A percentile compares a stretch with the other conserved stretches of the same genome.
These are phyloP conservation scores for Venturia aucupariae DNA, from an alignment of 2,329 filamentous ascomycete species.

Conservation along the genomic window DNA sequence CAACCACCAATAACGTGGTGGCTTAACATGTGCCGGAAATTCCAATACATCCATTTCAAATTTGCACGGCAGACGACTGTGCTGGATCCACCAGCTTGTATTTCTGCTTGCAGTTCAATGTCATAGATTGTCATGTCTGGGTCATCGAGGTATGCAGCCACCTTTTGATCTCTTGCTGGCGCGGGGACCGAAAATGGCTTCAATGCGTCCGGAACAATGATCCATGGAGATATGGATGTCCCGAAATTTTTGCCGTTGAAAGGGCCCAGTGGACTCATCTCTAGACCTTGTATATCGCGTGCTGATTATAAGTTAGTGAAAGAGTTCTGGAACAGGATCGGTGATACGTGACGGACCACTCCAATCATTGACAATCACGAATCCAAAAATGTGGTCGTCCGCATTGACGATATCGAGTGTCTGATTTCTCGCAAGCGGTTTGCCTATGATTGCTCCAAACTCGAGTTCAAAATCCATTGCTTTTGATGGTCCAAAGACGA, in stretches of 20 bases:
- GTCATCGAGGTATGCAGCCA: slow-evolving; percentile 58
- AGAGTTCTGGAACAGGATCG: background rate
- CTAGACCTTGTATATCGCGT: slow-evolving; percentile 54
- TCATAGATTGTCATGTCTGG: slow-evolving; percentile 53
- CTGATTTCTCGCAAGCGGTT: slow-evolving; percentile 31
- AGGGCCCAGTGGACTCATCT: slow-evolving; percentile 72
- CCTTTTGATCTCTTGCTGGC: slow-evolving; percentile 44
- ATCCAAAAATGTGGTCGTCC: slow-evolving; percentile 50
- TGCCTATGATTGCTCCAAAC: slow-evolving; percentile 37
- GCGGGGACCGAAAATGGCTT: slow-evolving; percentile 54
- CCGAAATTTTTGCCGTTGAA: slow-evolving; percentile 81
- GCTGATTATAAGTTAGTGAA: background rate
- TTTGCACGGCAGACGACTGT: background rate
- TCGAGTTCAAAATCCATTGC: slow-evolving; percentile 43
- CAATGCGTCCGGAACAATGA: slow-evolving; percentile 66
- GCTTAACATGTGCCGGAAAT: slow-evolving; percentile 13
- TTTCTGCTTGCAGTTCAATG: slow-evolving; percentile 59
- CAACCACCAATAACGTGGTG: slow-evolving; percentile 42
- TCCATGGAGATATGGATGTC: slow-evolving; percentile 69
- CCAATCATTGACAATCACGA: slow-evolving; percentile 57
- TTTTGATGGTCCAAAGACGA: slow-evolving; percentile 36
- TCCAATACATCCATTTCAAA: slow-evolving; percentile 12
- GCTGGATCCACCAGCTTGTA: slow-evolving; percentile 27
- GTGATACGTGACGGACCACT: slow-evolving; percentile 19
- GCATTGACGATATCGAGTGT: slow-evolving; percentile 33